phyloP scores from a whole-genome alignment of 169 alveolate genomes.

The Fabrea salina region DNA sequence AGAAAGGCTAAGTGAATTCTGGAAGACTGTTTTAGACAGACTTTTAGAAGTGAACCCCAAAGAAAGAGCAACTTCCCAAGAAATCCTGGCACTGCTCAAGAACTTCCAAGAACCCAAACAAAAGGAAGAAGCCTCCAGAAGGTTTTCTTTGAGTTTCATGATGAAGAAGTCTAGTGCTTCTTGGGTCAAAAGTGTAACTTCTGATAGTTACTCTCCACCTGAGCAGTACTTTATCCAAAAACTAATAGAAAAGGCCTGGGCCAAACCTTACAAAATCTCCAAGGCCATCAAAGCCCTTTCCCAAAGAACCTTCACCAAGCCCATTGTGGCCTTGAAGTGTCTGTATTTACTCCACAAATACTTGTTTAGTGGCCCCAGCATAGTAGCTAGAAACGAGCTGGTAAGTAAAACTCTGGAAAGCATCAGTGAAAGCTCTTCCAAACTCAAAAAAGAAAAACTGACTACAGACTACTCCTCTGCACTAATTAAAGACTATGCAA shows the following conservation, averaged over 20 bases:
- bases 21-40: neutral
- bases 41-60: slow-evolving; percentile 15
- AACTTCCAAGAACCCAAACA: neutral
- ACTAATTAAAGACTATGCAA: neutral
- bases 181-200: slow-evolving; percentile 26
- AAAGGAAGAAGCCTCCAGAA: neutral
- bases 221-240: neutral
- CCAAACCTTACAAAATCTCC: slow-evolving; percentile 30
- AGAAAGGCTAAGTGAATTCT: neutral
- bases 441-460: neutral
- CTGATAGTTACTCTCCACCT: neutral
- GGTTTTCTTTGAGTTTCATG: neutral
- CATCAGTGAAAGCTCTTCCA: neutral
- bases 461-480: neutral
- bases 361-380: neutral
- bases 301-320: slow-evolving; percentile 4
- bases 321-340: slow-evolving; percentile 1
- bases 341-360: slow-evolving; percentile 8
- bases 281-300: neutral
- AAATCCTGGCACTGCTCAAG: neutral
- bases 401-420: neutral
- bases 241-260: slow-evolving; percentile 11
- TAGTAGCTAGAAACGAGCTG: neutral
- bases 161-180: neutral
- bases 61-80: slow-evolving; percentile 1